Evolutionary conservation across 2,329 filamentous ascomycete species (phyloP).

Genomic region (Calycina herbarum): DNA sequence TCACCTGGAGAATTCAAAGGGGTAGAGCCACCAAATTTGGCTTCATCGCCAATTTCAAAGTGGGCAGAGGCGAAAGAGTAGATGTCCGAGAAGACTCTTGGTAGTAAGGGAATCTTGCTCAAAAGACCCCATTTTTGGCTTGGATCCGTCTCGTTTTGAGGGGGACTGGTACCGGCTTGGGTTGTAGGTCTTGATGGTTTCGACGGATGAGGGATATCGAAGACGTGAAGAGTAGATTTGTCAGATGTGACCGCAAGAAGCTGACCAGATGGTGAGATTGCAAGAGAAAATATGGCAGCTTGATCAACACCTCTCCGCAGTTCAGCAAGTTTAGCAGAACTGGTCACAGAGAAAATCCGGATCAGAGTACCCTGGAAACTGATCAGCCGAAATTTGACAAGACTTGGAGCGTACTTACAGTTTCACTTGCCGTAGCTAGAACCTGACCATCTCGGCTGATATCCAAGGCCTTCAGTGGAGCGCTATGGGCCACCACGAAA

Average conservation of each 20-base stretch:
- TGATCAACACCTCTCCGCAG: constrained; percentile 86
- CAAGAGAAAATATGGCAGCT: constrained; percentile 82
- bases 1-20: constrained; percentile 48
- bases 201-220: constrained; percentile 70
- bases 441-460: constrained; percentile 79
- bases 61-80: constrained; percentile 81
- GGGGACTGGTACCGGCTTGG: constrained; percentile 32
- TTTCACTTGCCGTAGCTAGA: constrained; percentile 87
- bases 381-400: constrained; percentile 5
- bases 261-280: constrained; percentile 78
- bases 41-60: constrained; percentile 82
- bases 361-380: constrained; percentile 74
- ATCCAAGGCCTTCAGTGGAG: constrained; percentile 73
- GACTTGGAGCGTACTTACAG: constrained; percentile 43
- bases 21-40: constrained; percentile 59
- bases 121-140: constrained; percentile 83
- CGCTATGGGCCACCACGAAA: constrained; percentile 89
- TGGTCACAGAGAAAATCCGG: constrained; percentile 78
- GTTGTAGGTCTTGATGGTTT: constrained; percentile 38
- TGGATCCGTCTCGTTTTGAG: constrained; percentile 47
- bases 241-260: constrained; percentile 91
- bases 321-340: constrained; percentile 78
- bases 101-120: constrained; percentile 79
- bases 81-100: constrained; percentile 82
- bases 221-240: constrained; percentile 93